These are phyloP conservation scores for Cryphonectria carpinicola DNA, from an alignment of 2,329 filamentous ascomycete species.

Conservation along the genomic window DNA sequence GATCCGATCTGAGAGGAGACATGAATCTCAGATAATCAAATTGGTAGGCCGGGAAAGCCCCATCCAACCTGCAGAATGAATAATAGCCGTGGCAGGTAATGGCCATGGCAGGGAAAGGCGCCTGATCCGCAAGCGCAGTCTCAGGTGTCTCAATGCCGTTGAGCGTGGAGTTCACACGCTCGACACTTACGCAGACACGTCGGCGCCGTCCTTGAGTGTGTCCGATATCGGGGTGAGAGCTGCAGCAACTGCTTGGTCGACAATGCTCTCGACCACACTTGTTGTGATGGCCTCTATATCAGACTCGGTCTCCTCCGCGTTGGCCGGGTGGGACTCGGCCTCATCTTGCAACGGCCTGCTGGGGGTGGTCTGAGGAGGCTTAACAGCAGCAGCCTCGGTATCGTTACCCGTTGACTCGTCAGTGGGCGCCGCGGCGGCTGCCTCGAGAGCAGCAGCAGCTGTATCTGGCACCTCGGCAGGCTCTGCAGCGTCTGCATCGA, in stretches of 20 bases:
- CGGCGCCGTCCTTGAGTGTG: conserved; percentile 17
- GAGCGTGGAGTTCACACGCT: conserved; percentile 9
- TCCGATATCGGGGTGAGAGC: conserved; percentile 26
- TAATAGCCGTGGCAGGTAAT: neutral
- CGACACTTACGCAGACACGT: conserved; percentile 1
- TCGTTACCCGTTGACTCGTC: neutral
- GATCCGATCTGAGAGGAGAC: neutral
- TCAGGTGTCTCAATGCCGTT: conserved; percentile 23
- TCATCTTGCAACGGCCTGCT: neutral
- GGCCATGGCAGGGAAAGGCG: conserved; percentile 3
- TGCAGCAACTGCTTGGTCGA: conserved; percentile 24
- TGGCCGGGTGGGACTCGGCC: conserved; percentile 2
- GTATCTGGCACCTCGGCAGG: neutral
- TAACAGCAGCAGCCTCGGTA: neutral
- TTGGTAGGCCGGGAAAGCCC: neutral
- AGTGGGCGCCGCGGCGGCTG: neutral
- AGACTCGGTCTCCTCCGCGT: conserved; percentile 9
- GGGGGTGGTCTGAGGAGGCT: neutral
- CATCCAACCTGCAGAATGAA: neutral
- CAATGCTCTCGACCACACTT: conserved; percentile 14
- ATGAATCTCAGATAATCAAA: neutral
- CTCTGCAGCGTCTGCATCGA: neutral
- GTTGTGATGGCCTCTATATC: conserved; percentile 13
- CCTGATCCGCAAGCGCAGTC: conserved; percentile 11
- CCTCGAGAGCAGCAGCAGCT: neutral